A percentile compares a stretch with the other conserved stretches of the same genome.
phyloP scores from a whole-genome alignment of 2,329 filamentous ascomycete genomes.

The Ophiostoma tasmaniense region DNA sequence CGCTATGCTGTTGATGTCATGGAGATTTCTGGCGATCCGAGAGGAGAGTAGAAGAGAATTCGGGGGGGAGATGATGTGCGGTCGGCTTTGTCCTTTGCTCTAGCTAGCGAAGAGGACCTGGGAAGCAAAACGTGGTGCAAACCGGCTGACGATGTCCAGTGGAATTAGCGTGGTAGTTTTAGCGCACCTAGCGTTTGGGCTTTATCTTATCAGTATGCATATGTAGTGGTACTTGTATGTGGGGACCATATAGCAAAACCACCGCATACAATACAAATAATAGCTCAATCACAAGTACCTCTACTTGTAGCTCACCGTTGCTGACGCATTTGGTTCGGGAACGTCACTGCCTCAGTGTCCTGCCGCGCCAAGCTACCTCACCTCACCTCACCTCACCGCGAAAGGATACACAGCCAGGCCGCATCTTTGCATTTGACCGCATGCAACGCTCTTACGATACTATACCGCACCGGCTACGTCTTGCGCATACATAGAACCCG shows the following conservation, averaged over 20 bases:
- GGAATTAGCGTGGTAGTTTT: neutral
- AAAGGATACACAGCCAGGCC: neutral
- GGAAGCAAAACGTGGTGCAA: conserved; percentile 14
- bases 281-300: neutral
- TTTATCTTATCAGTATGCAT: conserved; percentile 14
- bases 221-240: conserved; percentile 4
- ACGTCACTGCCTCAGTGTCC: conserved; percentile 15
- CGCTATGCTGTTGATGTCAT: conserved; percentile 14
- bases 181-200: conserved; percentile 1
- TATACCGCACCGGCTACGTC: neutral
- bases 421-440: neutral
- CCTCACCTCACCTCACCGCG: neutral
- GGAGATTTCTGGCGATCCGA: neutral
- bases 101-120: neutral
- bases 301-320: conserved; percentile 9
- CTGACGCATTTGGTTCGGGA: conserved; percentile 9
- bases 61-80: neutral
- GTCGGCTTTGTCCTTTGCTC: neutral
- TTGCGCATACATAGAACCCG: neutral
- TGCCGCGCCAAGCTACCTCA: neutral
- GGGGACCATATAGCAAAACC: neutral
- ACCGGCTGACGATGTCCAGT: conserved; percentile 7
- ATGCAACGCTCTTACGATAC: neutral
- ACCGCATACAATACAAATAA: neutral
- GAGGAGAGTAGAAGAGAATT: neutral